Evolutionary conservation across 164 flowering plant genomes (phyloP).

Genomic region (Berberis thunbergii): DNA sequence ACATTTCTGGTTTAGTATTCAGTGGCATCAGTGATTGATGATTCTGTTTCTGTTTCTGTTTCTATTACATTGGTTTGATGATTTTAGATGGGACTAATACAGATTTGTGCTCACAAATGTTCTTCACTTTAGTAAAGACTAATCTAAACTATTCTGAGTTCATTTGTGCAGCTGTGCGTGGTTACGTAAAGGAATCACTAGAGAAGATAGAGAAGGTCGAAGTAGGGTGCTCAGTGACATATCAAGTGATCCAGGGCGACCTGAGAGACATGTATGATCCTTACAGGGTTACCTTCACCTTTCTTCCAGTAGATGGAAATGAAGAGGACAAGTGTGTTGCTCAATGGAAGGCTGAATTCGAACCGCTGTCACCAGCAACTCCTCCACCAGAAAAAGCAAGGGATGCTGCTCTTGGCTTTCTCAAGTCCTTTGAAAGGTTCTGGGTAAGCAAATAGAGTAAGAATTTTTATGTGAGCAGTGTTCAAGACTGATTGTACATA

Average conservation of each 20-base stretch:
- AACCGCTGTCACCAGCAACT: slow-evolving; percentile 24
- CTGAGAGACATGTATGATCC: slow-evolving; percentile 35
- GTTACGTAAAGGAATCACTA: slow-evolving; percentile 40
- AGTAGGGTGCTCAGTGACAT: slow-evolving; percentile 32
- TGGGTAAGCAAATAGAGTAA: not conserved
- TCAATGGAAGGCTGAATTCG: slow-evolving; percentile 40
- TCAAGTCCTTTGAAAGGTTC: slow-evolving; percentile 23
- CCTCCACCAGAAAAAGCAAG: slow-evolving; percentile 42
- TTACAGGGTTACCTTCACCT: slow-evolving; percentile 47
- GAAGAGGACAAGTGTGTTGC: slow-evolving; percentile 28
- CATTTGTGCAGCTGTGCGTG: slow-evolving; percentile 18
- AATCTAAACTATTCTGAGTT: not conserved
- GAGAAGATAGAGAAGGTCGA: slow-evolving; percentile 51
- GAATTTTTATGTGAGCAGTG: not conserved
- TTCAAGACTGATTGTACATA: not conserved
- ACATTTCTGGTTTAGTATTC: no score
- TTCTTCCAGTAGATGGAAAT: slow-evolving; percentile 15
- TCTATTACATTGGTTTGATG: no score
- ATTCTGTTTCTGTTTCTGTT: no score
- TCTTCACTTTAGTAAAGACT: no score
- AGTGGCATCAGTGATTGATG: no score
- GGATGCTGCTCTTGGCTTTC: slow-evolving; percentile 34
- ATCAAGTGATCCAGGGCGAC: slow-evolving; percentile 33
- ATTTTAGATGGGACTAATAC: no score
- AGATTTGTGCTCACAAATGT: no score